These are phyloP conservation scores for Vigna hirtella DNA, from an alignment of 306 rosid species.

Conservation along the genomic window DNA sequence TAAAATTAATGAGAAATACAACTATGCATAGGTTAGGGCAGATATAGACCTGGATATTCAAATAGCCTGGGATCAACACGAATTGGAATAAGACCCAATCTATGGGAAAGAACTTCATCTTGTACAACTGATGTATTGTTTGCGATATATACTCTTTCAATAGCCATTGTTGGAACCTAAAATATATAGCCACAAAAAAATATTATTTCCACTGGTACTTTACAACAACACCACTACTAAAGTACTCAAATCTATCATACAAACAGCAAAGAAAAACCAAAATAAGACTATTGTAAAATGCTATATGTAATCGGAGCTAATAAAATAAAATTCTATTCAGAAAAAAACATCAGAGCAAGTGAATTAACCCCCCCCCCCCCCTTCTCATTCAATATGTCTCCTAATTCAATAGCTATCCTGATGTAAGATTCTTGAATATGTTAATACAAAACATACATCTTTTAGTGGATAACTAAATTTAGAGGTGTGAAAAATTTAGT, in stretches of 20 bases:
- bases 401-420: slow-evolving; percentile 3
- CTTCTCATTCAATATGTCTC: background rate
- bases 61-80: slow-evolving; percentile 87
- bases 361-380: background rate
- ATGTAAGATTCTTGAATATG: background rate
- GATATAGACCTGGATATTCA: slow-evolving; percentile 77
- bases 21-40: background rate
- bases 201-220: slow-evolving; percentile 24
- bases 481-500: too few relatives aligned
- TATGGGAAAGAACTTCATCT: slow-evolving; percentile 96
- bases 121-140: slow-evolving; percentile 86
- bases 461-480: background rate
- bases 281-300: background rate
- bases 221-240: background rate
- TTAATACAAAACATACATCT: too few relatives aligned
- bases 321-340: slow-evolving; percentile 10
- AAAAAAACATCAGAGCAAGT: background rate
- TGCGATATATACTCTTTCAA: slow-evolving; percentile 87
- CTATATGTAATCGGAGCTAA: background rate
- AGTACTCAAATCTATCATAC: slow-evolving; percentile 13
- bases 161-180: slow-evolving; percentile 98
- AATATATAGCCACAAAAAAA: slow-evolving; percentile 24
- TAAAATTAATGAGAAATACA: slow-evolving; percentile 31
- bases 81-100: slow-evolving; percentile 94
- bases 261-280: slow-evolving; percentile 31